These are phyloP conservation scores for Cladosporium sp. DNA, from an alignment of 2,329 filamentous ascomycete genomes.

Conservation along the genomic window DNA sequence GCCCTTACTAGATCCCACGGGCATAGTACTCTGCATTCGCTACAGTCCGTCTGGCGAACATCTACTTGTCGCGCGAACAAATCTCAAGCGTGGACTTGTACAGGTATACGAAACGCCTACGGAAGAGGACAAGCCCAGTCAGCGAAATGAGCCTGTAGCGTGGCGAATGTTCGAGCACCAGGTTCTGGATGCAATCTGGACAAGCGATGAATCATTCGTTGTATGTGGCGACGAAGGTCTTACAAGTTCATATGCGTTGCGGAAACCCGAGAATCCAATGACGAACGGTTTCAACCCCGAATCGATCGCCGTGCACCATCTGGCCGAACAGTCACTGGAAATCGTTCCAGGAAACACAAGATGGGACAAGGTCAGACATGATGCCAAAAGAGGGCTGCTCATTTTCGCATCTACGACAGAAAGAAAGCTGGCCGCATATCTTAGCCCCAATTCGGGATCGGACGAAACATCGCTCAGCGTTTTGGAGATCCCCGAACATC, in stretches of 20 bases:
- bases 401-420: constrained; percentile 4
- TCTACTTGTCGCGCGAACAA: constrained; percentile 27
- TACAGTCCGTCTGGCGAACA: constrained; percentile 30
- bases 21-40: constrained; percentile 26
- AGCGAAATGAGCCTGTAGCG: constrained; percentile 33
- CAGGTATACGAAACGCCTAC: constrained; percentile 26
- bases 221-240: constrained; percentile 38
- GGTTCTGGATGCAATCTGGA: constrained; percentile 43
- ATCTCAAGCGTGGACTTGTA: constrained; percentile 27
- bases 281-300: constrained; percentile 9
- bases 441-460: constrained; percentile 2
- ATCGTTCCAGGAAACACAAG: neutral
- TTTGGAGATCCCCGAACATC: neutral
- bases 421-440: constrained; percentile 2
- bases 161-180: constrained; percentile 39
- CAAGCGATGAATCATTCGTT: constrained; percentile 39
- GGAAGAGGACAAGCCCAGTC: neutral
- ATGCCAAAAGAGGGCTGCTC: neutral
- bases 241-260: neutral
- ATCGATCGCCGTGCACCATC: constrained; percentile 7
- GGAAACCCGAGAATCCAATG: neutral
- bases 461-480: neutral
- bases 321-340: constrained; percentile 6
- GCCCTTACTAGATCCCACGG: constrained; percentile 23
- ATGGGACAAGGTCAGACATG: constrained; percentile 9